A percentile compares a stretch with the other conserved stretches of the same genome.
phyloP scores from a whole-genome alignment of 163 green algal species.

The Chlorella variabilis region DNA sequence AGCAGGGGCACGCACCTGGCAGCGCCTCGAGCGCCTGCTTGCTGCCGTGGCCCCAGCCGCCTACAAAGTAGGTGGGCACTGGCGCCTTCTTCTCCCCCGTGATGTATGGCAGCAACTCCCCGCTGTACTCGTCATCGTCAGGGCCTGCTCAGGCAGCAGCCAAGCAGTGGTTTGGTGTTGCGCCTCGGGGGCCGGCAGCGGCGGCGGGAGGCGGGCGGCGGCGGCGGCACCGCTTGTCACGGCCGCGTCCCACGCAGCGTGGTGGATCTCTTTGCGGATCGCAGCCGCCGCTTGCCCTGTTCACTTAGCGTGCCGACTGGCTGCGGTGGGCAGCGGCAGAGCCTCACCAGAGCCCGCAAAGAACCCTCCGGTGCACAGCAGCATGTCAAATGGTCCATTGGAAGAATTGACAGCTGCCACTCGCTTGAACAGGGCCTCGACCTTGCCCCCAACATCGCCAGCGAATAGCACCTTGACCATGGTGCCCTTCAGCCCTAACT shows the following conservation, averaged over 20 bases:
- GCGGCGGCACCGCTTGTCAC: neutral
- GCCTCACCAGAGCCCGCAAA: constrained; percentile 55
- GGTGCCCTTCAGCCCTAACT: too few relatives aligned
- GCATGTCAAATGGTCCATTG: constrained; percentile 80
- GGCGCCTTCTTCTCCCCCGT: constrained; percentile 61
- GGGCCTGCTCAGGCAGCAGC: neutral
- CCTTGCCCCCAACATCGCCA: constrained; percentile 57
- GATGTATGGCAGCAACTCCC: constrained; percentile 67
- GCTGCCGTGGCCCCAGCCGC: constrained; percentile 63
- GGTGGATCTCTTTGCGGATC: too few relatives aligned
- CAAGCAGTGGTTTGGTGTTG: neutral
- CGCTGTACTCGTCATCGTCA: constrained; percentile 45
- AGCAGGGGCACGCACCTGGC: too few relatives aligned
- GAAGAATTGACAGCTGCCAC: constrained; percentile 72
- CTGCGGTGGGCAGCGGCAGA: too few relatives aligned
- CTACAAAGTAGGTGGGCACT: constrained; percentile 83
- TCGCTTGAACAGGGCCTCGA: constrained; percentile 68
- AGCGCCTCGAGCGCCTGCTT: constrained; percentile 32
- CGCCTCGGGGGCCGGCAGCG: neutral
- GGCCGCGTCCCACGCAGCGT: too few relatives aligned
- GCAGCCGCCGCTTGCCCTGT: too few relatives aligned
- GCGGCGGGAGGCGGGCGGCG: neutral
- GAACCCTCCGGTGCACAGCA: constrained; percentile 80
- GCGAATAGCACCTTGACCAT: constrained; percentile 65
- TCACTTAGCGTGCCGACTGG: too few relatives aligned